These are phyloP conservation scores for Carex sylvatica DNA, from an alignment of 202 grass and related monocot genomes.

Conservation along the genomic window DNA sequence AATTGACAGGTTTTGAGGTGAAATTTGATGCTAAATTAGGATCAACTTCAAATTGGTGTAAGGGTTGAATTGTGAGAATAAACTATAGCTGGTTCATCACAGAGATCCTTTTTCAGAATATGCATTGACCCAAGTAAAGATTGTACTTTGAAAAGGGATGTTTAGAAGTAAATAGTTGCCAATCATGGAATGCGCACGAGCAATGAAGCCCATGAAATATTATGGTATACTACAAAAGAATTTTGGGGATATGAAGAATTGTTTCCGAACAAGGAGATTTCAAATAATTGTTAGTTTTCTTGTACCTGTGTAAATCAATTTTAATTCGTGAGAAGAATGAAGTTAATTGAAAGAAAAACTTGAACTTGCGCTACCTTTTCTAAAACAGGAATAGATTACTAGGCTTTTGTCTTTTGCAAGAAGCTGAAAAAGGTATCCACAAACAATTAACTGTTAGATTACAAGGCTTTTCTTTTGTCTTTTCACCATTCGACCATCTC, in stretches of 20 bases:
- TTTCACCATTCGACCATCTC: too few relatives aligned
- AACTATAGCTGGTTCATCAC: background rate
- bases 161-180: background rate
- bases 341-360: background rate
- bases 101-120: background rate
- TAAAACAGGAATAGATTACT: background rate
- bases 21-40: slow-evolving; percentile 12
- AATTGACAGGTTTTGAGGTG: slow-evolving; percentile 9
- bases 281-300: background rate
- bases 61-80: background rate
- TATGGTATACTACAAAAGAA: background rate
- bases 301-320: background rate
- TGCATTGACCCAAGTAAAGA: background rate
- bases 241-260: background rate
- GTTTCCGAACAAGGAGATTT: background rate
- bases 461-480: too few relatives aligned
- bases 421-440: background rate
- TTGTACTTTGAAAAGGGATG: background rate
- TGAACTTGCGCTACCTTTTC: background rate
- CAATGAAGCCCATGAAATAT: background rate
- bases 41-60: background rate
- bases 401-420: background rate
- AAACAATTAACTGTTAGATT: too few relatives aligned
- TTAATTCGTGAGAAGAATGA: background rate
- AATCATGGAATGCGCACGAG: background rate